Evolutionary conservation across 176 grass and related monocot genomes (phyloP), one percentile per base, ranked within the genome.

Genomic region (Eleusine indica): DNA sequence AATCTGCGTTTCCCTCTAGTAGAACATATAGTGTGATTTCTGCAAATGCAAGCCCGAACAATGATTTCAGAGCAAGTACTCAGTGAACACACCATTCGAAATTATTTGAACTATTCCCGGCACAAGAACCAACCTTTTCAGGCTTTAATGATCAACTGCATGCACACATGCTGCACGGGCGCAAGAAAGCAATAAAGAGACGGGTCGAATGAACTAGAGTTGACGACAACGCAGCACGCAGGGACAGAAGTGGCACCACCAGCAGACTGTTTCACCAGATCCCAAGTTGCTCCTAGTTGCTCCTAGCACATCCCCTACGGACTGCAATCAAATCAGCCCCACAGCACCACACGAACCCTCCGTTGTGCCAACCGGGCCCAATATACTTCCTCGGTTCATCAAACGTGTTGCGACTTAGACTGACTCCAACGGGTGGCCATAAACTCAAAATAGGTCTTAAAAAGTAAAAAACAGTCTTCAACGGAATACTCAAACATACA

Each of bases 271-370:
- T 58, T 77, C 73, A 84, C 65, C 64, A 37, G 65, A 70, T 85
- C 83, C 74, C 74, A 85, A n/a, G 65, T 9, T 60, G 79, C 79
- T 32, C 52, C 53, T 57, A n/a, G 65, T 9, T 60, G 79, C 79
- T 32, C 52, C 53, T 57, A 73, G 42, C 17, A 57, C 38, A 40
- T 40, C 37, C 7, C 66, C 32, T 67, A 67, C 15, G 65, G 30
- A 40, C 66, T 14, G 15, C 13, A 68, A 39, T 68, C 1, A 15
- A 67, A 48, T 9, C 47, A 3, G 37, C 6, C 17, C 37, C 64
- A 37, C 13, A 66, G 12, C 30, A 32, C 10, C 1, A 13, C 47
- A 13, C 11, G 10, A 48, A 12, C 9, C 4, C 64, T 53, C 15
- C 5, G 13, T 17, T 17, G 9, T 48, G 25, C 25, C 25, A 25